Evolutionary conservation across 2,329 filamentous ascomycete species (phyloP).

Genomic region (Pyricularia grisea): DNA sequence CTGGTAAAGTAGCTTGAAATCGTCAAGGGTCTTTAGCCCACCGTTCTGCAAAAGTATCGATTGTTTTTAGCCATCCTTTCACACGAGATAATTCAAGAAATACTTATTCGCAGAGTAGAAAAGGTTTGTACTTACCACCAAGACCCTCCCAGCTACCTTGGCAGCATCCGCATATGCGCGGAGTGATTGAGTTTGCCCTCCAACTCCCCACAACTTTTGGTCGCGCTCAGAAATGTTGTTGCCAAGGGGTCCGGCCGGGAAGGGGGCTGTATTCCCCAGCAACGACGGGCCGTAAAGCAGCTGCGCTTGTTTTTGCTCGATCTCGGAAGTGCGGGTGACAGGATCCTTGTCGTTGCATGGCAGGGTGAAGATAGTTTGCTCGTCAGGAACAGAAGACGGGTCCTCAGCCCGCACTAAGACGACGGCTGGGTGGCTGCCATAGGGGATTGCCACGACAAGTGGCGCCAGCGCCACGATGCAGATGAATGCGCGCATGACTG

Average conservation of each 20-base stretch:
- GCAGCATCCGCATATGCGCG: not conserved
- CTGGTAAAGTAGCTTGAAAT: constrained; percentile 31
- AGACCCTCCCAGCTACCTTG: not conserved
- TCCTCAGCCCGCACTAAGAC: not conserved
- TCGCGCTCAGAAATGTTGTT: not conserved
- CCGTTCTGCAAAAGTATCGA: constrained; percentile 18
- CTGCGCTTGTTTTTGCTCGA: not conserved
- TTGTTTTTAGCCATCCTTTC: too few relatives aligned
- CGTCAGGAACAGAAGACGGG: too few relatives aligned
- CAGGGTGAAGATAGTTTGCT: not conserved
- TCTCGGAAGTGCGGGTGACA: not conserved
- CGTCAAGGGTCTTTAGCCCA: constrained; percentile 20
- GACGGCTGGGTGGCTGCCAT: too few relatives aligned
- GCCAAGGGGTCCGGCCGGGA: not conserved
- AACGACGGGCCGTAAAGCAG: not conserved
- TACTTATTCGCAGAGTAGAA: too few relatives aligned
- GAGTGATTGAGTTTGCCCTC: not conserved
- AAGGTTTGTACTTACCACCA: not conserved
- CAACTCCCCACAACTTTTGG: not conserved
- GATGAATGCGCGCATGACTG: not conserved
- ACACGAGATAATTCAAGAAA: too few relatives aligned
- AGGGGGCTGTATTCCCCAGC: not conserved
- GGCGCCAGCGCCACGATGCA: not conserved
- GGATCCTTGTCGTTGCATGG: not conserved
- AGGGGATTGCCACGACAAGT: not conserved